A percentile compares a stretch with the other conserved stretches of the same genome.
Conservation (phyloP, 2,329 filamentous ascomycete species). For the Colletotrichum orbiculare region DNA sequence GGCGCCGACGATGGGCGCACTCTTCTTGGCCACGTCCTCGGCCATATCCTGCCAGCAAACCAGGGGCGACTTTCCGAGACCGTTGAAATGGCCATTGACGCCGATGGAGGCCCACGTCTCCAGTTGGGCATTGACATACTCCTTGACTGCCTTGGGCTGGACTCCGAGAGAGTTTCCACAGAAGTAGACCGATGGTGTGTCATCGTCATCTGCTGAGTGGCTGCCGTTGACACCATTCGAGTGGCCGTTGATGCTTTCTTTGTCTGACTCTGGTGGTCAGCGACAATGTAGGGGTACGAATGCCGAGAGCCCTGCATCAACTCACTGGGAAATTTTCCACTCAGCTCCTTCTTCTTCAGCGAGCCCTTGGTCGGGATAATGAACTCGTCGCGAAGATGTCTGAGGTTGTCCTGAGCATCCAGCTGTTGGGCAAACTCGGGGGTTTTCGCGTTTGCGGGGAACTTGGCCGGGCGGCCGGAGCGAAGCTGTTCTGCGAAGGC, state of each 20-base stretch:
- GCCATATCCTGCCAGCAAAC: slow-evolving; percentile 83
- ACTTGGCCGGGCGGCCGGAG: slow-evolving; percentile 53
- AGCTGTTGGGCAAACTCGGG: slow-evolving; percentile 62
- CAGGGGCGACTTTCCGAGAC: slow-evolving; percentile 74
- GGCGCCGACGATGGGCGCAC: slow-evolving; percentile 81
- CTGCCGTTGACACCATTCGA: slow-evolving; percentile 41
- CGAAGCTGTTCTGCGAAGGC: slow-evolving; percentile 53
- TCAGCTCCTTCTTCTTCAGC: slow-evolving; percentile 71
- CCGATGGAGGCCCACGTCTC: slow-evolving; percentile 87
- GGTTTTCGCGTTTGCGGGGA: slow-evolving; percentile 59
- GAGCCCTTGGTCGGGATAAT: slow-evolving; percentile 80
- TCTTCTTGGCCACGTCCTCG: slow-evolving; percentile 76
- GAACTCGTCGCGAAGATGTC: slow-evolving; percentile 75
- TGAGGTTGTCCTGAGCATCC: slow-evolving; percentile 71
- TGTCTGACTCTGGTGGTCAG: slow-evolving; percentile 6
- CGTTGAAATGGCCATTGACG: slow-evolving; percentile 84
- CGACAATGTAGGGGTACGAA: background rate
- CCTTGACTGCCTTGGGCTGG: slow-evolving; percentile 74
- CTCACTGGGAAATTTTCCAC: slow-evolving; percentile 55
- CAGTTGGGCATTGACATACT: slow-evolving; percentile 77
- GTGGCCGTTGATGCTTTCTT: slow-evolving; percentile 40
- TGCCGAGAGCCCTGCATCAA: slow-evolving; percentile 7
- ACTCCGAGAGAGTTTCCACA: slow-evolving; percentile 84
- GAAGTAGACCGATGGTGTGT: slow-evolving; percentile 72
- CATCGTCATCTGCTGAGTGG: slow-evolving; percentile 43